A percentile compares a stretch with the other conserved stretches of the same genome.
Conservation (phyloP, 768 basidiomycete species). For the Hericium rajendrae region DNA sequence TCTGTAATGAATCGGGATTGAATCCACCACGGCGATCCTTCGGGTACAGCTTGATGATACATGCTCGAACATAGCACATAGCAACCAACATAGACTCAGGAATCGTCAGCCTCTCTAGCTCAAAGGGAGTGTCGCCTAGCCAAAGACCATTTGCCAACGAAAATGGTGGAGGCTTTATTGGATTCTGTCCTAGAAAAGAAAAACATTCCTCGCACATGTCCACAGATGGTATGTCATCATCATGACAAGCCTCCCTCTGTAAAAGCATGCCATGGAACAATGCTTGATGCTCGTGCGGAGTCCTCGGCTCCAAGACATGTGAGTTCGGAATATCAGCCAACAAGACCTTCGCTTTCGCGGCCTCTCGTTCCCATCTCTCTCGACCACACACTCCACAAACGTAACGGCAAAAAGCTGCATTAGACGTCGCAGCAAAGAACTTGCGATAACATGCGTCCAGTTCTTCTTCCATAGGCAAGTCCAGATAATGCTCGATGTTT, state of each 20-base stretch:
- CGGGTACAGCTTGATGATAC: constrained; percentile 17
- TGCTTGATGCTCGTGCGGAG: not conserved
- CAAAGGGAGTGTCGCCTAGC: constrained; percentile 26
- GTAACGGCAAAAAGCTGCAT: not conserved
- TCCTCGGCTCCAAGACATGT: not conserved
- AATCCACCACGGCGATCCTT: not conserved
- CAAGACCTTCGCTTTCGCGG: not conserved
- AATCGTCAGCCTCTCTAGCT: constrained; percentile 23
- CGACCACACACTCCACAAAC: not conserved
- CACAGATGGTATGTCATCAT: not conserved
- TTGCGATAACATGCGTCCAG: not conserved
- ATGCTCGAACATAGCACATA: too few relatives aligned
- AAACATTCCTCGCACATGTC: not conserved
- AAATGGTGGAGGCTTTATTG: not conserved
- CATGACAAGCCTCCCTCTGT: not conserved
- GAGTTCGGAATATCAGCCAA: not conserved
- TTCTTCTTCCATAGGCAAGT: not conserved
- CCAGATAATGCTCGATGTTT: not conserved
- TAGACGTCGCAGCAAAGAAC: not conserved
- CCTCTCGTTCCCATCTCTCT: not conserved
- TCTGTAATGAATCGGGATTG: not conserved
- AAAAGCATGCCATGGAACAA: not conserved
- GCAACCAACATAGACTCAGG: constrained; percentile 29
- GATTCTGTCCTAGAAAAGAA: not conserved
- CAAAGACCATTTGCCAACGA: constrained; percentile 28